A percentile compares a stretch with the other conserved stretches of the same genome.
Evolutionary conservation across 1,284 basidiomycete species (phyloP).

Genomic region (Trametes pubescens): DNA sequence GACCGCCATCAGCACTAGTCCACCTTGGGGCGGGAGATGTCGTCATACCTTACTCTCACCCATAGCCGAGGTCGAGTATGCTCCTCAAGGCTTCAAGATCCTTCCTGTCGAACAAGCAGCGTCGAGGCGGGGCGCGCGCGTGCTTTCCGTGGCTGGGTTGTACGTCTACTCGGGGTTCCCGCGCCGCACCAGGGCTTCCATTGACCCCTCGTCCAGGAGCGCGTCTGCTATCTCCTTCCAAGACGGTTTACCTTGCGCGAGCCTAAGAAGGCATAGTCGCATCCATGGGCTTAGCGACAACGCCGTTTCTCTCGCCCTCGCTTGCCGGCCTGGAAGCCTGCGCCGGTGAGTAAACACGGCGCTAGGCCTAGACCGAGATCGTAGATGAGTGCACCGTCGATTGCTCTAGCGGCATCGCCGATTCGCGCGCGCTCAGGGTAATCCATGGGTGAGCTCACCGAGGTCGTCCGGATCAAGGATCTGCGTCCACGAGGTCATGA

Average conservation of each 20-base stretch:
- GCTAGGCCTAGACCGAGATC: background rate
- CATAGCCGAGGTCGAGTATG: background rate
- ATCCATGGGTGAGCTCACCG: background rate
- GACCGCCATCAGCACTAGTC: background rate
- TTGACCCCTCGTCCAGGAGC: background rate
- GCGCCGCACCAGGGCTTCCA: slow-evolving; percentile 4
- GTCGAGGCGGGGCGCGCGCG: background rate
- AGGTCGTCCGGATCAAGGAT: background rate
- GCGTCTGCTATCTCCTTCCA: background rate
- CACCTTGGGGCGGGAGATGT: background rate
- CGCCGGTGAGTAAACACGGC: slow-evolving; percentile 10
- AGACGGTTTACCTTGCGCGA: background rate
- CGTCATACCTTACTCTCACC: background rate
- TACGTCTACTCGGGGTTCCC: background rate
- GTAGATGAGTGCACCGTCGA: slow-evolving; percentile 1
- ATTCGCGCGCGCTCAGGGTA: background rate
- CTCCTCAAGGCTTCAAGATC: background rate
- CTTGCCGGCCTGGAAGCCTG: background rate
- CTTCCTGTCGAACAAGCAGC: background rate
- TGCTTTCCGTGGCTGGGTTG: background rate
- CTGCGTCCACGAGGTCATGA: background rate
- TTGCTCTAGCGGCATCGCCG: background rate
- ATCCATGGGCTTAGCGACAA: background rate
- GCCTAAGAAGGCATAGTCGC: slow-evolving; percentile 1
- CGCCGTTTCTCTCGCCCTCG: background rate